phyloP scores from a whole-genome alignment of 306 rosid species.

The Dicorynia guianensis region DNA sequence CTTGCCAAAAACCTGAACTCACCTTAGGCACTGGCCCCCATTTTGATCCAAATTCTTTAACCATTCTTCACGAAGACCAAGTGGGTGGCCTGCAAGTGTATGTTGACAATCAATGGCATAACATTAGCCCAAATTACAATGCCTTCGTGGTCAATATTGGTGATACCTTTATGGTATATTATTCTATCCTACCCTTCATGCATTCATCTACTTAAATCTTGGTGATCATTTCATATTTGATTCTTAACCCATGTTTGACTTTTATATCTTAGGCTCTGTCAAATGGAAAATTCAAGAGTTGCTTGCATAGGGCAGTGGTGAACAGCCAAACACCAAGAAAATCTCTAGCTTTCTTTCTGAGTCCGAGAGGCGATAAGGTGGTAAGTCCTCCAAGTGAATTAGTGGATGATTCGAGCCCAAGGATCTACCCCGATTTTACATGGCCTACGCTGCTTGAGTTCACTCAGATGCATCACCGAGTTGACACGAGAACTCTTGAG shows the following conservation, averaged over 20 bases:
- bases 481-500: constrained; percentile 86
- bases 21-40: constrained; percentile 98
- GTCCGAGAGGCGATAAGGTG: constrained; percentile 84
- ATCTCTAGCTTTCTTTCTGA: constrained; percentile 91
- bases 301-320: constrained; percentile 98
- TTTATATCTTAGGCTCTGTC: constrained; percentile 68
- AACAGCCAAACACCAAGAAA: constrained; percentile 75
- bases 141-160: constrained; percentile 97
- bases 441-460: constrained; percentile 89
- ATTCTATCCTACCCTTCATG: neutral
- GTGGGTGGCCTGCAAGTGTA: constrained; percentile 91
- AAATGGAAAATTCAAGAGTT: constrained; percentile 93
- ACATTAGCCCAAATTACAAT: constrained; percentile 75
- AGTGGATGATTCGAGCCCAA: constrained; percentile 62
- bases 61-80: constrained; percentile 94
- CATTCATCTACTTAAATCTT: neutral
- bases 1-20: constrained; percentile 85
- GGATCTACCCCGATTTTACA: constrained; percentile 91
- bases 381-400: constrained; percentile 79
- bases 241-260: constrained; percentile 1
- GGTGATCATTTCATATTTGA: constrained; percentile 1
- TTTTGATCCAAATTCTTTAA: constrained; percentile 93
- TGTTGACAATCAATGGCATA: constrained; percentile 84
- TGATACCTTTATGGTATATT: constrained; percentile 90
- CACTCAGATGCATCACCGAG: constrained; percentile 90